Evolutionary conservation across 2,329 filamentous ascomycete genomes (phyloP), one percentile per base, ranked within the genome.

Genomic region (Botryotinia calthae): DNA sequence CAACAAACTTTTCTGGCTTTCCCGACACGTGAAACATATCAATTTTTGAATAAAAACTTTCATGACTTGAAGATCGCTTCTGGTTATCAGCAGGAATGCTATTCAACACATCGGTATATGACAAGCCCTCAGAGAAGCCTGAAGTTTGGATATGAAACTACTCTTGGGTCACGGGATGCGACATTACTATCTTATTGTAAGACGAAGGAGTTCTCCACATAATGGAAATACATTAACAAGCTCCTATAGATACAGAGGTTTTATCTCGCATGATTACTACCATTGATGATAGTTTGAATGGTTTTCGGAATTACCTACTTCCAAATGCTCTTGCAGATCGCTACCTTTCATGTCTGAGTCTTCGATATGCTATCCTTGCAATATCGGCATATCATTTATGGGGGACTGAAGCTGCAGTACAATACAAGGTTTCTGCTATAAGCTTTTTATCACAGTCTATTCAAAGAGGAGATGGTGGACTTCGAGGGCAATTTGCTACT

Each of bases 201-300:
- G 71, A 48, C 8, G 34, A 18, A 28, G 25, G 28, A 6, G 2
- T 28, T 4, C 5, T 18, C 34, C 34, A 6, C 16, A 9, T 14
- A 28, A 28, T 22, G 5, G 7, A 46, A 25, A 16, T 9, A 5
- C 58, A 25, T 46, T 72, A 28, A 70, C 54, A 48, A 16, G 3
- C 2, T 14, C 28, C 18, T 62, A n/a, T 31, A 74, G 73, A 74
- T 46, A 54, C 70, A 16, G 48, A 67, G 16, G 64, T 69, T 7
- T 31, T 75, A 2, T 72, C 73, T 37, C 72, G 73, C 14, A 75
- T 75, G 73, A 85, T 86, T 81, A 83, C 85, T 62, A 86, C 84
- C 5, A 86, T 84, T 6, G 82, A 85, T 63, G 82, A 85, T 70
- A 78, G 82, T 73, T 80, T 81, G 70, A 86, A 86, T 75, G 85